Base-by-base conservation (phyloP, 768 basidiomycete species). In the Amanita molliuscula region DNA sequence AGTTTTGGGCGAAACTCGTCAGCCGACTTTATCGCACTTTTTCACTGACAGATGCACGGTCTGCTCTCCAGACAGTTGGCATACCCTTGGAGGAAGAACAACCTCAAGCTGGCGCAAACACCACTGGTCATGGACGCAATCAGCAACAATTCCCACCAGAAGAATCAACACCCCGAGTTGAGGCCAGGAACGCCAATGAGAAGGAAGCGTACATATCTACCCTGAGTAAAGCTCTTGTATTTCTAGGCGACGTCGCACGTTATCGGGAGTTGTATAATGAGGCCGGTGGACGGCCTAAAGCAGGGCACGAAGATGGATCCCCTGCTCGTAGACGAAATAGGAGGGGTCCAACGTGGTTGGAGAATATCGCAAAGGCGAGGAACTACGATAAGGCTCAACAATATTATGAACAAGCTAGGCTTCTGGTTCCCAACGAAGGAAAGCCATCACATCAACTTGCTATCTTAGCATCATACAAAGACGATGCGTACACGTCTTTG, bases 391-490 rank as follows among this genome's bases (percentile, higher is more conserved):
- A 76, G 59, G 88, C 90, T 1, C 78, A 79, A 15, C 77, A 78
- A 44, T 89, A 82, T 61, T 99, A 97, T 64, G 82, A 88, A 43
- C 85, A 89, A 54, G 94, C 96, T 2, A 75, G 85, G 35, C 61
- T 82, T 26, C 73, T 99, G 7, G 69, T 88, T 5, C 95, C 96
- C 0, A 74, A 84, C 49, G 89, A 95, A 55, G 96, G 95, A 56
- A 94, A 97, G 59, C 79, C 96, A 0, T 95, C 87, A 16, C 95
- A 98, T 62, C 96, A 98, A 64, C 80, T 98, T 16, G 96, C 95
- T 3, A 94, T 97, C 53, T 77, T 97, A 28, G 78, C 91, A 2
- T 81, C 84, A 4, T 94, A 96, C 63, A 74, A 84, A 57, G 75
- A 77, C 54, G 91, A 98, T 65, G 71, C 77, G n/a, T 92, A 95